Base-by-base conservation (phyloP, 2,329 filamentous ascomycete genomes). In the Phialophora chinensis region DNA sequence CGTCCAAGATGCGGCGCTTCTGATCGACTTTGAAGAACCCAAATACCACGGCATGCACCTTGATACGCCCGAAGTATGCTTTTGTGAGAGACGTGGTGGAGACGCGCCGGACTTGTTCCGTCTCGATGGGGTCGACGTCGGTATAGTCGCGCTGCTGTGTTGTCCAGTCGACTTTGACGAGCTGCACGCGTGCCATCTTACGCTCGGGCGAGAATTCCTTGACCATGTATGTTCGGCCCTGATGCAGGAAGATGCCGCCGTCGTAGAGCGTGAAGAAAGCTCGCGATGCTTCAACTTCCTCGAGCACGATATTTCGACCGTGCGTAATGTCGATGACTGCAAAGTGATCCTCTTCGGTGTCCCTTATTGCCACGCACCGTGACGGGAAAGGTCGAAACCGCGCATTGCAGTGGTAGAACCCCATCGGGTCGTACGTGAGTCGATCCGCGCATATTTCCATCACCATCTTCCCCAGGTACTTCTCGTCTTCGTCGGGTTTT, bases 1-100 rank as follows among this genome's bases (percentile, higher is more conserved):
- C 94, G 76, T 99, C 95, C 14, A 98, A 86, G 65, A 98, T 91
- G 1, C 92, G 88, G 1, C 90, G 87, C 72, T 88, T 90, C 75
- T 90, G 90, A 78, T 98, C 93, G n/a, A 97, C 82, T 76, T 98
- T 98, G 85, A 97, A 98, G 81, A 95, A 99, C 1, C 95, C 95
- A 76, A 96, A 98, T 1, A 99, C 93, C 33, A 91, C 90, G 71
- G 94, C 90, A 70, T 90, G 87, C 74, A 98, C 93, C 73, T 90
- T 90, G 75, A 99, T 94, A 0, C 87, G 82, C 42, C 95, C 95
- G 75, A 92, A 93, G 79, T 92, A 98, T 0, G 93, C 94, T 67
- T 88, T 86, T 0, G 86, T 90, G 3, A 83, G 78, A 0, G 88
- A 90, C 71, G 79, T 74, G 25, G 63, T 76, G 0, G 83, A 82